Conservation (phyloP, 2,329 filamentous ascomycete genomes). For the Emergomyces orientalis region DNA sequence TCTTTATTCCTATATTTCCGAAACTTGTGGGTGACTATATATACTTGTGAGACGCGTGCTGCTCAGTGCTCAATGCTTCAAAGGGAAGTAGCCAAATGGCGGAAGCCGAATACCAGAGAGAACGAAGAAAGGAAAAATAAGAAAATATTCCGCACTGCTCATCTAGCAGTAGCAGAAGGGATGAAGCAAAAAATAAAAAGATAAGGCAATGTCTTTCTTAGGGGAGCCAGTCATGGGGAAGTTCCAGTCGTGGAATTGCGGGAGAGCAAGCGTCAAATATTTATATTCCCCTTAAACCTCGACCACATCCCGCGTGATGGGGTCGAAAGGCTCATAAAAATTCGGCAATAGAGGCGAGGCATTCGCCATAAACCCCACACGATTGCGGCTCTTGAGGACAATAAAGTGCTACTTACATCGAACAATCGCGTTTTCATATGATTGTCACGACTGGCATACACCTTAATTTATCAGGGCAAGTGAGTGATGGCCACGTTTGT, state of each 20-base stretch:
- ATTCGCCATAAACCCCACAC: not conserved
- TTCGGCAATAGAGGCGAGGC: not conserved
- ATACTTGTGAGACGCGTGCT: not conserved
- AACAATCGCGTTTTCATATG: not conserved
- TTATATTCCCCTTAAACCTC: not conserved
- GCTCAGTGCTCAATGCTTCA: not conserved
- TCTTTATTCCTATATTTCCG: not conserved
- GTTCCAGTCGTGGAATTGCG: not conserved
- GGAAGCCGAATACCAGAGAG: not conserved
- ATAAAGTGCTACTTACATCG: conserved; percentile 1
- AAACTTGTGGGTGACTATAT: not conserved
- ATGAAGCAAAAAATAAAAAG: not conserved
- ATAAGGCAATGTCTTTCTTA: not conserved
- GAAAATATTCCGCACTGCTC: not conserved
- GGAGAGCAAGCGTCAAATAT: not conserved
- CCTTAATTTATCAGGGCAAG: not conserved
- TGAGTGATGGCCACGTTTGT: conserved; percentile 1
- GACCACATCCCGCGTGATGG: not conserved
- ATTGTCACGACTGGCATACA: not conserved
- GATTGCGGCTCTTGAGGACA: not conserved
- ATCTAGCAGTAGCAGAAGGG: not conserved
- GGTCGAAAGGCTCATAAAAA: not conserved
- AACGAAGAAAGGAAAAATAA: not conserved
- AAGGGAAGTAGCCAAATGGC: not conserved
- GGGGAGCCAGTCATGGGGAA: not conserved